Evolutionary conservation across 352 stramenopile species (phyloP), one percentile per base, ranked within the genome.

Genomic region (Phytophthora sp.): DNA sequence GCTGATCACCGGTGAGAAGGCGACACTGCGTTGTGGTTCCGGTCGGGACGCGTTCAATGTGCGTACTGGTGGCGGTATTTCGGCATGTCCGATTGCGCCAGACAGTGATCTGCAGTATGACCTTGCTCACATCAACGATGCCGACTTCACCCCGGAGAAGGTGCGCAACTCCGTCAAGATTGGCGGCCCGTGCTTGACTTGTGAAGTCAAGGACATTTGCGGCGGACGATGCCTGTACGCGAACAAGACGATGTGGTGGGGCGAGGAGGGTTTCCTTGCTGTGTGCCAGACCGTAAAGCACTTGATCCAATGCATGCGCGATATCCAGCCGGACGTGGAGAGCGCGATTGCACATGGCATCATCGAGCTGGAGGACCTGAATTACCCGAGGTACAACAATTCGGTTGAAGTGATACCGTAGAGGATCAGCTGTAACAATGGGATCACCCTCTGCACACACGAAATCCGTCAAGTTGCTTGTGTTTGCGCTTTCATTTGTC

Each of bases 241-340:
- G 28, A 76, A 78, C 42, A 69, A 78, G 56, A 78, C 65, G n/a
- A 78, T 73, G 62, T 78, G 69, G 69, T 78, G 69, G 69, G 69
- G 69, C 12, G 66, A 76, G 17, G 66, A 78, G n/a, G 66, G 69
- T 2, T 75, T 75, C 48, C 35, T 60, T 7, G 60, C 69, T 2
- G 69, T 78, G 26, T 78, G 69, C 24, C 54, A 73, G 20, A 78
- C 62, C 6, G 68, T 76, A 18, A 62, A 59, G 17, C 65, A 76
- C 49, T 30, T 78, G 52, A 78, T 78, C 62, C 64, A 78, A 39
- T 64, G 64, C 45, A 67, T 78, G 51, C 54, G 66, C 17, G 56
- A 60, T 17, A 75, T 78, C 20, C 53, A 72, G 27, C 43, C 54
- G 17, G 62, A 71, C 21, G 69, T 76, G 42, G 64, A 78, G 52